These are phyloP conservation scores for Catenaria anguillulae DNA, from an alignment of 371 early-diverging fungal genomes.

Conservation along the genomic window DNA sequence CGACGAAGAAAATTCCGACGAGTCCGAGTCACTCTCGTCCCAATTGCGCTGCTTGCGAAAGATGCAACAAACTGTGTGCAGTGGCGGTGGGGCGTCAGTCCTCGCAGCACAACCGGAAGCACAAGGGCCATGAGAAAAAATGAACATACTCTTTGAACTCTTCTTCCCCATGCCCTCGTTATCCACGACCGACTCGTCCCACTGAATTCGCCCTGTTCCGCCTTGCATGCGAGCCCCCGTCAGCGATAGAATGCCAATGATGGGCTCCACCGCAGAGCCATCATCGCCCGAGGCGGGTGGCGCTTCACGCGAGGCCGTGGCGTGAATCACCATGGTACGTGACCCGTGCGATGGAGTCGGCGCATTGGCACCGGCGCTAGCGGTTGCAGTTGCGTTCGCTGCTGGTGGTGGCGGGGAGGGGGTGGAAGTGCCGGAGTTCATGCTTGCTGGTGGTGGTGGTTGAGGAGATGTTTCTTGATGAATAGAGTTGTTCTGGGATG, in stretches of 20 bases:
- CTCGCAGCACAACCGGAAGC: background rate
- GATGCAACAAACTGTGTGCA: slow-evolving; percentile 65
- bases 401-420: too few relatives aligned
- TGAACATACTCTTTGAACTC: slow-evolving; percentile 54
- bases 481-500: too few relatives aligned
- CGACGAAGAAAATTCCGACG: slow-evolving; percentile 6
- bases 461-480: too few relatives aligned
- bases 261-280: background rate
- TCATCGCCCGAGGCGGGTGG: background rate
- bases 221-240: background rate
- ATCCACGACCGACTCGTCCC: slow-evolving; percentile 70
- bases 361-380: too few relatives aligned
- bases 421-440: too few relatives aligned
- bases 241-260: background rate
- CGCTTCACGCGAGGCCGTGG: background rate
- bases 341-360: slow-evolving; percentile 3
- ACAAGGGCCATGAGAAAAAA: background rate
- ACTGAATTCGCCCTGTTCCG: slow-evolving; percentile 17
- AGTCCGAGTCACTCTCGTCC: slow-evolving; percentile 26
- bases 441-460: too few relatives aligned
- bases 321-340: background rate
- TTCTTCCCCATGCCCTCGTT: slow-evolving; percentile 72
- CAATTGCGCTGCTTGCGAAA: slow-evolving; percentile 54
- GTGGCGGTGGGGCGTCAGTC: background rate
- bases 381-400: too few relatives aligned